Evolutionary conservation across 768 basidiomycete species (phyloP), one percentile per base, ranked within the genome.

Genomic region (Rickenella mellea): DNA sequence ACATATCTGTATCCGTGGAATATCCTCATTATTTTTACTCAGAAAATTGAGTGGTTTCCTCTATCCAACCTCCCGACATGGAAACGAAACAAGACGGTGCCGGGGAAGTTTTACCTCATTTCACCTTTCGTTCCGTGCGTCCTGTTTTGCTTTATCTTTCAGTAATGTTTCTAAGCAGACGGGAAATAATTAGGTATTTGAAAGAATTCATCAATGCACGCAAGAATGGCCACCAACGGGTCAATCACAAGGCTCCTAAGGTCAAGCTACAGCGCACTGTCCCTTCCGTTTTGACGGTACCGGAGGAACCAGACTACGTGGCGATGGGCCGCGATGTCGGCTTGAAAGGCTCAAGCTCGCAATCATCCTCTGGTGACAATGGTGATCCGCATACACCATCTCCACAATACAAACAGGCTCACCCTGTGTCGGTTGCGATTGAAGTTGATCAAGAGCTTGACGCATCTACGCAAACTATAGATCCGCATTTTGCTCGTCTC

Each of bases 31-130:
- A 27, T 21, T 44, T 24, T 19, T 29, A 11, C 4, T 25, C 32
- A 97, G 93, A 89, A 88, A 69, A 98, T 98, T 51, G 83, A 92
- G 57, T 99, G 96, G 96, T 96, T 96, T 62, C 78, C 69, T 46
- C 66, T 98, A 39, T 69, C 72, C 15, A 91, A 97, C 57, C 68
- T 99, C 7, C 96, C 94, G 1, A 91, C 88, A 1, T 99, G 93
- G 93, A 90, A 76, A 57, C 77, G 77, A 52, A 83, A 74, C 56
- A 85, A 74, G 55, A 66, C 71, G 27, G 67, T 65, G 44, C 71
- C 69, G 12, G 82, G 85, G 30, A 91, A 86, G 59, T 98, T 96
- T 62, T 99, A 96, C 65, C 69, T 97, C 55, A 91, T 98, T 27
- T 78, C 90, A 1, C 93, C 94, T 4, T 96, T 98, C 65, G 90